These are phyloP conservation scores for Pleochaeta shiraiana DNA, from an alignment of 2,329 filamentous ascomycete genomes.

Conservation along the genomic window DNA sequence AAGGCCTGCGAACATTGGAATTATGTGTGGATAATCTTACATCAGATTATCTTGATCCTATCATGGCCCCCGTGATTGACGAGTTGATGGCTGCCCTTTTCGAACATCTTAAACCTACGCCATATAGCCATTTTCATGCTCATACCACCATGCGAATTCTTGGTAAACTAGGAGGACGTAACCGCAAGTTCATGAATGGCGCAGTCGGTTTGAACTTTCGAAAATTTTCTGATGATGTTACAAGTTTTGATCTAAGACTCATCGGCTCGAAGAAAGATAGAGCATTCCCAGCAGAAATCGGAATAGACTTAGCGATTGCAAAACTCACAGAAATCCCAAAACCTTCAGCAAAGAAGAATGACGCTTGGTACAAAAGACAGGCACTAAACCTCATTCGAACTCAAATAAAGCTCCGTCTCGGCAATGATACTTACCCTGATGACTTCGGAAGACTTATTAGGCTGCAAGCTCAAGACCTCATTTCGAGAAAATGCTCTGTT, in stretches of 20 bases:
- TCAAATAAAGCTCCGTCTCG: constrained; percentile 78
- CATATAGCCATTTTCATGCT: constrained; percentile 92
- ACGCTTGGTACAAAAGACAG: constrained; percentile 82
- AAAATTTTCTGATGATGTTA: constrained; percentile 65
- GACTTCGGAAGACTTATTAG: constrained; percentile 70
- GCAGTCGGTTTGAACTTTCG: constrained; percentile 69
- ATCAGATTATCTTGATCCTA: constrained; percentile 91
- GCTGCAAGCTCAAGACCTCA: constrained; percentile 71
- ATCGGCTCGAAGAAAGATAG: constrained; percentile 78
- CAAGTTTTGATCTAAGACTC: constrained; percentile 73
- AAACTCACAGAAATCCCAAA: constrained; percentile 70
- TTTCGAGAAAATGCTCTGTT: constrained; percentile 47
- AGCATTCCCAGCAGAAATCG: constrained; percentile 68
- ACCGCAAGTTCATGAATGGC: constrained; percentile 85
- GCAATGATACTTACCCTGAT: constrained; percentile 69
- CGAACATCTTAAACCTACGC: constrained; percentile 81
- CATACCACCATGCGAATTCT: constrained; percentile 97
- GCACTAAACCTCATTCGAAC: constrained; percentile 72
- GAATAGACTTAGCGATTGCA: constrained; percentile 70
- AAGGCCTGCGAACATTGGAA: constrained; percentile 81
- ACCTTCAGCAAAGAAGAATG: constrained; percentile 30
- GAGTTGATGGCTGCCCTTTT: constrained; percentile 96
- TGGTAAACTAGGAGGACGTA: constrained; percentile 86
- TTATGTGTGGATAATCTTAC: constrained; percentile 97
- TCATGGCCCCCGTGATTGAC: constrained; percentile 98